Evolutionary conservation across 768 basidiomycete genomes (phyloP).

Genomic region (Serpula lacrymans): DNA sequence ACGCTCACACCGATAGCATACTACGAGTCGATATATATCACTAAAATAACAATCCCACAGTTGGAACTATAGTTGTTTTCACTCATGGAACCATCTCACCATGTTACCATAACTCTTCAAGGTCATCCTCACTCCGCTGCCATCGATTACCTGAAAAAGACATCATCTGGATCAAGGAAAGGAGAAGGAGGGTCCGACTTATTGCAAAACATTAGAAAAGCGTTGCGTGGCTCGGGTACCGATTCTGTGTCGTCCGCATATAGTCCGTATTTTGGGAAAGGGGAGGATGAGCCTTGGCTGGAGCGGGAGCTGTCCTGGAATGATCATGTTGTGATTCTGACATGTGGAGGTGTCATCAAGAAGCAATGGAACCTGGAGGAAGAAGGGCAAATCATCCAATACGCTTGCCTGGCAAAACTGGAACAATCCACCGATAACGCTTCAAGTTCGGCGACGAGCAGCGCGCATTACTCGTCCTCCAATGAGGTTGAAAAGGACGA

Average conservation of each 20-base stretch:
- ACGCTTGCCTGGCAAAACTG: conserved; percentile 74
- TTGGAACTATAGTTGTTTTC: too few species aligned
- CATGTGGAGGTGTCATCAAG: conserved; percentile 61
- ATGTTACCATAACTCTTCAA: conserved; percentile 31
- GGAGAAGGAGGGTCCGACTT: conserved; percentile 34
- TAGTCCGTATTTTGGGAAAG: conserved; percentile 37
- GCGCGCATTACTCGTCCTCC: conserved; percentile 25
- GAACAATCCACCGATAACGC: conserved; percentile 43
- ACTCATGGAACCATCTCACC: conserved; percentile 1
- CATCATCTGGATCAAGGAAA: conserved; percentile 12
- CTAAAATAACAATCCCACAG: too few species aligned
- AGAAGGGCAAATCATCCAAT: conserved; percentile 72
- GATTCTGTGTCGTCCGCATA: conserved; percentile 40
- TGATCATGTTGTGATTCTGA: conserved; percentile 56
- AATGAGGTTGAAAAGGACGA: too few species aligned
- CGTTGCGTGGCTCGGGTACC: conserved; percentile 53
- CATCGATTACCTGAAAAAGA: conserved; percentile 34
- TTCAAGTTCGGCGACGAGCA: conserved; percentile 18
- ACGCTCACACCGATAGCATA: too few species aligned
- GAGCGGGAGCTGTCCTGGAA: conserved; percentile 75
- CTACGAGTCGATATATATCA: too few species aligned
- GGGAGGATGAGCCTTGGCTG: conserved; percentile 35
- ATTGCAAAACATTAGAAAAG: conserved; percentile 55
- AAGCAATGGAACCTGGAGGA: conserved; percentile 74
- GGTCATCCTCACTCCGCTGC: conserved; percentile 43